Evolutionary conservation across 163 green algal species (phyloP).

Genomic region (Picocystis sp.): DNA sequence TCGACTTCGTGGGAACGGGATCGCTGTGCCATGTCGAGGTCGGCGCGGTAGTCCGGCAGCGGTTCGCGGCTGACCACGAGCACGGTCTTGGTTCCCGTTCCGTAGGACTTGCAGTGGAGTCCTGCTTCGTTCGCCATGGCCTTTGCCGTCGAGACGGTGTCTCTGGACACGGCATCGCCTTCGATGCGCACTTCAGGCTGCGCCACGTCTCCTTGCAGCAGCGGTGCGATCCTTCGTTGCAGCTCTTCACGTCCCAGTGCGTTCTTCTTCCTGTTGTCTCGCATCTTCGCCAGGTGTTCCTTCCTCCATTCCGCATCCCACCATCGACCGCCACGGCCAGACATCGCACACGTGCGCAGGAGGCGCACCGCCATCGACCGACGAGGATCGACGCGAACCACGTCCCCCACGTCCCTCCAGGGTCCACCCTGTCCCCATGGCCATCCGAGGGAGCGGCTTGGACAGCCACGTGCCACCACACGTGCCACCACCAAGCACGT

Average conservation of each 20-base stretch:
- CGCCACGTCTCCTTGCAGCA: not conserved
- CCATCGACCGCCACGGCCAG: conserved; percentile 6
- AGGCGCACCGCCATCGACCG: no score
- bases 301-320: conserved; percentile 13
- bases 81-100: conserved; percentile 17
- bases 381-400: no score
- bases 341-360: not conserved
- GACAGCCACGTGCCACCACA: no score
- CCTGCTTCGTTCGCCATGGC: conserved; percentile 3
- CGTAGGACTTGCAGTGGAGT: conserved; percentile 21
- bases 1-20: conserved; percentile 1
- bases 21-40: conserved; percentile 7
- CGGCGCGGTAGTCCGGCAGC: conserved; percentile 25
- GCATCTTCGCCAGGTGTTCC: conserved; percentile 8
- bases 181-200: conserved; percentile 1
- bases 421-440: no score
- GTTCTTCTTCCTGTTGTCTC: not conserved
- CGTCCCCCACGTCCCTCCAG: no score
- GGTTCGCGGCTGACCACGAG: conserved; percentile 20
- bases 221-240: not conserved
- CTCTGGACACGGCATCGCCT: not conserved
- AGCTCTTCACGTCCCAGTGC: not conserved
- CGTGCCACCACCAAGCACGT: no score
- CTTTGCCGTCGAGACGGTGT: conserved; percentile 1
- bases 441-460: no score